Evolutionary conservation across 257 asterid genomes (phyloP).

Genomic region (Capsicum rhomboideum): DNA sequence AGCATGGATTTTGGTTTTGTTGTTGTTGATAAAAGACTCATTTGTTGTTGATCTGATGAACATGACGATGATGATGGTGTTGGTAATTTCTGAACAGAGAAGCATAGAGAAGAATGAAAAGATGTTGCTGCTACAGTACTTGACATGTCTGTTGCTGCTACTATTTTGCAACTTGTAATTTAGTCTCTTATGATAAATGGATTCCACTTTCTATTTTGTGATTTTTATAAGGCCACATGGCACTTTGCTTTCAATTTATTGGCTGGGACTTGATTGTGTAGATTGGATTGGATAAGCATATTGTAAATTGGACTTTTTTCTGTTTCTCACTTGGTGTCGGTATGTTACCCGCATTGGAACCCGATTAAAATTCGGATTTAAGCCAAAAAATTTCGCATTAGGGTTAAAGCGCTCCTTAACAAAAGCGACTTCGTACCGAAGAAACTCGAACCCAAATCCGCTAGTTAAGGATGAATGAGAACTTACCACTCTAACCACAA

Average conservation of each 20-base stretch:
- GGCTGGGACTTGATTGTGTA: conserved; percentile 40
- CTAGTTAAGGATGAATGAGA: too few relatives aligned
- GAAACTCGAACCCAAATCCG: too few relatives aligned
- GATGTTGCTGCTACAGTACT: conserved; percentile 27
- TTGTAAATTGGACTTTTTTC: neutral
- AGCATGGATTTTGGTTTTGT: conserved; percentile 56
- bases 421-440: too few relatives aligned
- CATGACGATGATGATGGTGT: conserved; percentile 1
- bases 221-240: conserved; percentile 34
- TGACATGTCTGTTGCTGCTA: conserved; percentile 16
- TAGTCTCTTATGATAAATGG: neutral
- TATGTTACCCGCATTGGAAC: too few relatives aligned
- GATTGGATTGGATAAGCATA: conserved; percentile 45
- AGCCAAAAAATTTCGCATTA: too few relatives aligned
- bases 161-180: neutral
- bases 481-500: too few relatives aligned
- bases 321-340: too few relatives aligned
- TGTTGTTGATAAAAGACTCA: conserved; percentile 16
- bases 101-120: conserved; percentile 38
- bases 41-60: conserved; percentile 15
- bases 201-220: neutral
- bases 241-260: conserved; percentile 21
- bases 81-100: conserved; percentile 31
- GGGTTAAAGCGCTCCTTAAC: too few relatives aligned
- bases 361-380: too few relatives aligned